phyloP scores from a whole-genome alignment of 164 flowering plant species.

The Tetracentron sinense region DNA sequence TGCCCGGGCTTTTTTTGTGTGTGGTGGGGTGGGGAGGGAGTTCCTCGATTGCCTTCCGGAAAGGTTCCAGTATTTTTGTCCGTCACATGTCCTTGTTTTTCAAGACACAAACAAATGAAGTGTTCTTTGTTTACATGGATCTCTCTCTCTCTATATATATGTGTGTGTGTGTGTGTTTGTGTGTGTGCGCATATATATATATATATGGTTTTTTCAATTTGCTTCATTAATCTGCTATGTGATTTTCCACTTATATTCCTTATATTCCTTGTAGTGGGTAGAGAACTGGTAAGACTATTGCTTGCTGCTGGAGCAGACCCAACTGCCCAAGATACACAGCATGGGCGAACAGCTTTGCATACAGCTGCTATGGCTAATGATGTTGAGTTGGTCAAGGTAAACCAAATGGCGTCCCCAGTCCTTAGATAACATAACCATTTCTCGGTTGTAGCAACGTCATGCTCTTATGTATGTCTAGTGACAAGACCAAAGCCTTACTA shows the following conservation, averaged over 20 bases:
- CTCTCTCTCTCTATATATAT: no score
- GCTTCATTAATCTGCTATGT: not conserved
- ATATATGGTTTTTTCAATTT: not conserved
- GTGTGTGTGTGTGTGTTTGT: not conserved
- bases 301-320: constrained; percentile 97
- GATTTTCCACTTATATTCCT: constrained; percentile 3
- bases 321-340: constrained; percentile 74
- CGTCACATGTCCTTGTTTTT: no score
- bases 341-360: constrained; percentile 84
- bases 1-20: no score
- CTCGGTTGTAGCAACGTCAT: not conserved
- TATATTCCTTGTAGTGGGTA: constrained; percentile 51
- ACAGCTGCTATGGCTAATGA: constrained; percentile 95
- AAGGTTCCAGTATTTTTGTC: no score
- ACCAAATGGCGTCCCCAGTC: not conserved
- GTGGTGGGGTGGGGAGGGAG: no score
- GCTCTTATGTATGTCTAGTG: not conserved
- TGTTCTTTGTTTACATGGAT: no score
- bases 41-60: no score
- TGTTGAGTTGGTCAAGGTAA: constrained; percentile 84
- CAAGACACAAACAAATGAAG: no score
- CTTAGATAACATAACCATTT: not conserved
- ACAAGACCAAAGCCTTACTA: not conserved
- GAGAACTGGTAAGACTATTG: constrained; percentile 76
- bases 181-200: not conserved